Evolutionary conservation across 2,329 filamentous ascomycete genomes (phyloP).

Genomic region (Dichotomopilus funicola): DNA sequence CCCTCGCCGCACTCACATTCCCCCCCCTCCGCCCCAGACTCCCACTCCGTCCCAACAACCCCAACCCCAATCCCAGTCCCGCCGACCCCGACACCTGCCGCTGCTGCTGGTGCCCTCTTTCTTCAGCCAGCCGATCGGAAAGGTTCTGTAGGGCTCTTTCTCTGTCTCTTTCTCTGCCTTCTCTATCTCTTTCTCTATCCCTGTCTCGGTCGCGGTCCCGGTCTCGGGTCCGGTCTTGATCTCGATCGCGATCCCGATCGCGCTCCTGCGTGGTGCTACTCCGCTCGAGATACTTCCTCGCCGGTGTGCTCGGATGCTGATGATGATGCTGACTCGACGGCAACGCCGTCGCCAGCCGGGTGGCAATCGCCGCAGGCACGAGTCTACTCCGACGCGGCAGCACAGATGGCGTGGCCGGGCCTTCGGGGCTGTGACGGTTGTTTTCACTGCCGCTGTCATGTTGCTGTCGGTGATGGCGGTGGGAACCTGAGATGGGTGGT

Average conservation of each 20-base stretch:
- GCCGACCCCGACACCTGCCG: slow-evolving; percentile 34
- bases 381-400: slow-evolving; percentile 47
- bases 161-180: slow-evolving; percentile 1
- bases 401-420: slow-evolving; percentile 36
- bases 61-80: too few species aligned
- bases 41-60: slow-evolving; percentile 28
- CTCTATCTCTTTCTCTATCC: neutral
- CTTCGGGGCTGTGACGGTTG: slow-evolving; percentile 30
- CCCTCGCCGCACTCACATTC: too few species aligned
- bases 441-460: slow-evolving; percentile 23
- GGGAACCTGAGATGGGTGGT: too few species aligned
- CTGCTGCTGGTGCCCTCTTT: slow-evolving; percentile 37
- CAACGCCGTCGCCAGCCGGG: slow-evolving; percentile 38
- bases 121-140: slow-evolving; percentile 34
- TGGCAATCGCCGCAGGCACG: slow-evolving; percentile 42
- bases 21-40: slow-evolving; percentile 31
- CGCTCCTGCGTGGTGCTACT: slow-evolving; percentile 1
- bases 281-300: slow-evolving; percentile 45
- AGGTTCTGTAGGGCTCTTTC: slow-evolving; percentile 24
- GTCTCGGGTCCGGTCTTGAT: neutral
- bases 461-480: slow-evolving; percentile 30
- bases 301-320: slow-evolving; percentile 26
- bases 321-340: slow-evolving; percentile 30
- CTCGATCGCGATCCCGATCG: neutral
- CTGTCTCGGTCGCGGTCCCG: slow-evolving; percentile 4